Evolutionary conservation across 768 basidiomycete genomes (phyloP).

Genomic region (Punctularia strigosozonata): DNA sequence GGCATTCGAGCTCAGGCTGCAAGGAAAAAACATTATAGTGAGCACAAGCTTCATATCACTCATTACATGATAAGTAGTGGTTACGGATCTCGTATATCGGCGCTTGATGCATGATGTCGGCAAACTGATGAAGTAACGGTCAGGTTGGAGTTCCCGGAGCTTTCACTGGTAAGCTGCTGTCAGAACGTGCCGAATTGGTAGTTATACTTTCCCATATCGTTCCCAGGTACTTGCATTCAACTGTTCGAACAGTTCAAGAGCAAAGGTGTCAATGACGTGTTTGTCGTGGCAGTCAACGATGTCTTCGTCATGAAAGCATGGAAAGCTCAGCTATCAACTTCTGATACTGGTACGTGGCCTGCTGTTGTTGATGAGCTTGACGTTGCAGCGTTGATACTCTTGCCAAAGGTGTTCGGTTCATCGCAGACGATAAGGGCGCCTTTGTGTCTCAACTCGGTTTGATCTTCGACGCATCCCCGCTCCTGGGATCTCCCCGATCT

Average conservation of each 20-base stretch:
- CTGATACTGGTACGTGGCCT: constrained; percentile 37
- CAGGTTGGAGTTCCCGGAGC: constrained; percentile 70
- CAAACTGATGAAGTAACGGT: no score
- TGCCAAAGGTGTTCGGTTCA: constrained; percentile 23
- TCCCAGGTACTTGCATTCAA: constrained; percentile 58
- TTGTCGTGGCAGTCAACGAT: constrained; percentile 62
- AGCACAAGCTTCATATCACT: constrained; percentile 10
- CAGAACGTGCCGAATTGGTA: no score
- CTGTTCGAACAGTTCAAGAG: constrained; percentile 48
- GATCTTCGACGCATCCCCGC: constrained; percentile 33
- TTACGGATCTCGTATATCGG: no score
- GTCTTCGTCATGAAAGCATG: constrained; percentile 51
- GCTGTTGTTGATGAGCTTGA: constrained; percentile 14
- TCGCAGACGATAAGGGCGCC: constrained; percentile 46
- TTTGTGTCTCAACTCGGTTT: constrained; percentile 29
- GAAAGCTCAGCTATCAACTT: constrained; percentile 49
- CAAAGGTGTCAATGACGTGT: constrained; percentile 54
- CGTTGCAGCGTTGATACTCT: constrained; percentile 20
- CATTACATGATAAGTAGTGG: no score
- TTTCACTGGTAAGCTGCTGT: no score
- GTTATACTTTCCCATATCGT: no score
- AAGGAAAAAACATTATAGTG: constrained; percentile 56
- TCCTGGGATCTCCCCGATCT: constrained; percentile 58
- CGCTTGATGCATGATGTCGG: no score
- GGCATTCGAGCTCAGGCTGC: constrained; percentile 30